A percentile compares a stretch with the other conserved stretches of the same genome.
Conservation (phyloP, 495 filamentous ascomycete species). For the Aspergillus baeticus region DNA sequence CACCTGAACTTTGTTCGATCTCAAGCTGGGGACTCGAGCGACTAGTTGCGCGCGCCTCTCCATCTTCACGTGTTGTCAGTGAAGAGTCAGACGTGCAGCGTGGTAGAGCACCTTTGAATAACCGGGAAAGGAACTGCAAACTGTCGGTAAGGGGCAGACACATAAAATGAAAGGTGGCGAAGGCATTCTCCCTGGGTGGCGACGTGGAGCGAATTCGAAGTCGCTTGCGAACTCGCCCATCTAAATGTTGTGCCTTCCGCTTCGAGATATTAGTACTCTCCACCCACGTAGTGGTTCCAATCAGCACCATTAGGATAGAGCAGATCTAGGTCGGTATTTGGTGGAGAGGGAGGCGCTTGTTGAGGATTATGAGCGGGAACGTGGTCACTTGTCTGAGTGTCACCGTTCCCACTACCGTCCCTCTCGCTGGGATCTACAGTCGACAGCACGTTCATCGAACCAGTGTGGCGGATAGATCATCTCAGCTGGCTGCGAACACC, state of each 20-base stretch:
- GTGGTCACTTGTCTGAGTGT: not conserved
- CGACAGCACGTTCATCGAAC: too few relatives aligned
- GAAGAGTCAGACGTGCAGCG: slow-evolving; percentile 12
- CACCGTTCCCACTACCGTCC: not conserved
- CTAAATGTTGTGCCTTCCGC: slow-evolving; percentile 10
- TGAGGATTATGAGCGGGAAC: not conserved
- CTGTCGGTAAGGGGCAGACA: slow-evolving; percentile 14
- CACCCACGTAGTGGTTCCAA: not conserved
- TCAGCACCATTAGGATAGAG: not conserved
- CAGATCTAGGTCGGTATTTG: not conserved
- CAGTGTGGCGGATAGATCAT: slow-evolving; percentile 28
- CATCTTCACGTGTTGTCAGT: slow-evolving; percentile 13
- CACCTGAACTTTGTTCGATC: not conserved
- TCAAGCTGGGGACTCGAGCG: slow-evolving; percentile 3
- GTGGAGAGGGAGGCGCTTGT: not conserved
- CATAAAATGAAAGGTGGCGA: slow-evolving; percentile 19
- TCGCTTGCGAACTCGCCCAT: slow-evolving; percentile 11
- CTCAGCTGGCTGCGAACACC: slow-evolving; percentile 32
- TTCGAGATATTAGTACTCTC: not conserved
- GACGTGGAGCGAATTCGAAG: slow-evolving; percentile 2
- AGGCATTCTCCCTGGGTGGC: slow-evolving; percentile 6
- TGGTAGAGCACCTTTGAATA: slow-evolving; percentile 22
- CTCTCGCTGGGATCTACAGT: not conserved
- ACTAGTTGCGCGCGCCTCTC: slow-evolving; percentile 2
- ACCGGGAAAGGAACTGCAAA: slow-evolving; percentile 24